Evolutionary conservation across 768 basidiomycete genomes (phyloP).

Genomic region (Pleurotus ostreatus): DNA sequence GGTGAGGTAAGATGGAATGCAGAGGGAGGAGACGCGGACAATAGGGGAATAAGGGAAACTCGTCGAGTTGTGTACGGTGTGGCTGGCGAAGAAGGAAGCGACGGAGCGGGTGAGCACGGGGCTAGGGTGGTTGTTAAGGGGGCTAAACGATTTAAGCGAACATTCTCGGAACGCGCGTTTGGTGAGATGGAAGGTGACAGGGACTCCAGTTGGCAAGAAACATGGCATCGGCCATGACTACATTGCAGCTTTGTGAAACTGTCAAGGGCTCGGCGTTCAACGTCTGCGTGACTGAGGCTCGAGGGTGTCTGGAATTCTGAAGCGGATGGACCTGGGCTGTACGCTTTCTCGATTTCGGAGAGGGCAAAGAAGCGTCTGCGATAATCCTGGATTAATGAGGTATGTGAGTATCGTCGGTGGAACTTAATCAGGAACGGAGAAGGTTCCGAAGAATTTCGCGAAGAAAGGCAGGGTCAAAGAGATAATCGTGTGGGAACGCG

Average conservation of each 20-base stretch:
- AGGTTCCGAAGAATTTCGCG: background rate
- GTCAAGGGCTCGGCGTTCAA: background rate
- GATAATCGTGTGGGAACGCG: slow-evolving; percentile 1
- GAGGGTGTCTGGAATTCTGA: slow-evolving; percentile 17
- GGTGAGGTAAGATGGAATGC: background rate
- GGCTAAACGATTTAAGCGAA: background rate
- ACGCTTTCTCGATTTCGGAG: slow-evolving; percentile 13
- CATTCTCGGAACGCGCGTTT: background rate
- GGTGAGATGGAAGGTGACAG: background rate
- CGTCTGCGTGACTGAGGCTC: slow-evolving; percentile 19
- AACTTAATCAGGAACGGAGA: background rate
- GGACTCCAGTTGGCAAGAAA: background rate
- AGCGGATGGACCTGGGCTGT: slow-evolving; percentile 4
- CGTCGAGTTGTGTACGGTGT: slow-evolving; percentile 5
- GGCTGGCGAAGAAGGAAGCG: slow-evolving; percentile 4
- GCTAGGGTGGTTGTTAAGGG: background rate
- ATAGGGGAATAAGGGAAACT: slow-evolving; percentile 4
- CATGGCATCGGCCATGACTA: slow-evolving; percentile 1
- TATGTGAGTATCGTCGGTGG: background rate
- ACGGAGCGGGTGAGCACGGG: background rate
- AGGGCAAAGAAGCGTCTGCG: slow-evolving; percentile 28
- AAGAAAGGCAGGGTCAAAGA: background rate
- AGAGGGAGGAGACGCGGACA: background rate
- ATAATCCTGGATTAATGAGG: slow-evolving; percentile 25
- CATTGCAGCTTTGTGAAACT: background rate